These are phyloP conservation scores for Parmales sp. DNA, from an alignment of 108 stramenopile species.

Conservation along the genomic window DNA sequence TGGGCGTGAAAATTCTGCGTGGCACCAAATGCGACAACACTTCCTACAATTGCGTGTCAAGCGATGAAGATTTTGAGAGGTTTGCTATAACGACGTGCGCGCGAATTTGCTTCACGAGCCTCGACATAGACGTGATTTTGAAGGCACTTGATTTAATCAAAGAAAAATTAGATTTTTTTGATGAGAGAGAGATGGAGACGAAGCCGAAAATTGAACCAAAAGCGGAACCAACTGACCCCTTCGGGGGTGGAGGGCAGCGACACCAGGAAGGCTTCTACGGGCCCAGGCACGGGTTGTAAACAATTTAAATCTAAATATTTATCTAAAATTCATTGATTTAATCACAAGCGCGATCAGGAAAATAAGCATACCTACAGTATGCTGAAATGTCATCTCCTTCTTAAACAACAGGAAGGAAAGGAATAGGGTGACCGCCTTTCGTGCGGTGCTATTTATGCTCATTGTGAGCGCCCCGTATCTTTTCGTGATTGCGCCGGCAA, in stretches of 20 bases:
- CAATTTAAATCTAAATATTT: too few relatives aligned
- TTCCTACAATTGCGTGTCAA: background rate
- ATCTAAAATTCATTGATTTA: too few relatives aligned
- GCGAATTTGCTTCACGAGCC: constrained; percentile 55
- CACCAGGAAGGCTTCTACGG: too few relatives aligned
- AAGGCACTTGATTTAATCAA: too few relatives aligned
- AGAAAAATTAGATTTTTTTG: too few relatives aligned
- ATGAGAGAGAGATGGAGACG: too few relatives aligned
- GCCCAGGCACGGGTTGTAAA: too few relatives aligned
- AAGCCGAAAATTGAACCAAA: too few relatives aligned
- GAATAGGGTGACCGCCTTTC: constrained; percentile 77
- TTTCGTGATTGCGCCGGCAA: constrained; percentile 79
- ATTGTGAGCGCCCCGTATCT: constrained; percentile 78
- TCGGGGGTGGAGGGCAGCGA: too few relatives aligned
- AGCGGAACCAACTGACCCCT: too few relatives aligned
- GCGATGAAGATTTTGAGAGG: constrained; percentile 8
- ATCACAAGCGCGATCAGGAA: constrained; percentile 65
- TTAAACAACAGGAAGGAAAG: constrained; percentile 73
- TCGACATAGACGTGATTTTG: constrained; percentile 33
- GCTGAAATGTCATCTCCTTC: constrained; percentile 67
- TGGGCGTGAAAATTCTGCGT: constrained; percentile 43
- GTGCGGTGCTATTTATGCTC: constrained; percentile 71
- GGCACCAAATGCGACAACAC: constrained; percentile 41
- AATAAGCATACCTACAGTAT: constrained; percentile 56
- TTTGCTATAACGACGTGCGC: constrained; percentile 25